These are phyloP conservation scores for Torulaspora pretoriensis DNA, from an alignment of 1,139 yeast species.

Conservation along the genomic window DNA sequence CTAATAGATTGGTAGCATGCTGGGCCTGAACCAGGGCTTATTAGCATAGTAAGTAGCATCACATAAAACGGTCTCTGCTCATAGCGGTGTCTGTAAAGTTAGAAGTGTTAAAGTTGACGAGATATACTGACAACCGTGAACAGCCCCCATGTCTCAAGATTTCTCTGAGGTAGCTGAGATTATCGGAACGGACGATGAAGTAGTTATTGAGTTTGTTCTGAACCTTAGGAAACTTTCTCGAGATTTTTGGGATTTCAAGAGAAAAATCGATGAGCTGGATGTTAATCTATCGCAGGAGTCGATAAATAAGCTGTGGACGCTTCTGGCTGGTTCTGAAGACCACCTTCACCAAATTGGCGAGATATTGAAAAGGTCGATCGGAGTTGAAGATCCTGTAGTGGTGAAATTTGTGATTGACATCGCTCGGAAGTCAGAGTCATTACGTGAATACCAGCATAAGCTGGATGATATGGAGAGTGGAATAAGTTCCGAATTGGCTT, in stretches of 20 bases:
- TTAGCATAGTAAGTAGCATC: slow-evolving; percentile 4
- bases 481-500: slow-evolving; percentile 46
- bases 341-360: background rate
- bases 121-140: background rate
- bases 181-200: slow-evolving; percentile 18
- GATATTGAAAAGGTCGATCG: slow-evolving; percentile 17
- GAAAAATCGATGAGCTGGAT: slow-evolving; percentile 18
- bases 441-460: slow-evolving; percentile 41
- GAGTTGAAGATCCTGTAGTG: slow-evolving; percentile 26
- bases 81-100: background rate
- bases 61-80: slow-evolving; percentile 4
- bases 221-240: slow-evolving; percentile 15
- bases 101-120: background rate
- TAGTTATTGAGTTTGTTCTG: slow-evolving; percentile 20
- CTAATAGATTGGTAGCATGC: slow-evolving; percentile 2
- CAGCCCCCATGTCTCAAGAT: slow-evolving; percentile 6
- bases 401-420: slow-evolving; percentile 27
- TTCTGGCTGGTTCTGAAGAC: background rate
- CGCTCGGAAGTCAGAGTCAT: slow-evolving; percentile 31
- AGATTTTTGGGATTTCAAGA: slow-evolving; percentile 13
- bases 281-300: slow-evolving; percentile 14
- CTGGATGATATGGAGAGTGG: slow-evolving; percentile 61
- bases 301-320: slow-evolving; percentile 9
- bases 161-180: slow-evolving; percentile 6
- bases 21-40: background rate